A percentile compares a stretch with the other conserved stretches of the same genome.
Evolutionary conservation across 208 protist genomes (phyloP).

Genomic region (Leishmania braziliensis): DNA sequence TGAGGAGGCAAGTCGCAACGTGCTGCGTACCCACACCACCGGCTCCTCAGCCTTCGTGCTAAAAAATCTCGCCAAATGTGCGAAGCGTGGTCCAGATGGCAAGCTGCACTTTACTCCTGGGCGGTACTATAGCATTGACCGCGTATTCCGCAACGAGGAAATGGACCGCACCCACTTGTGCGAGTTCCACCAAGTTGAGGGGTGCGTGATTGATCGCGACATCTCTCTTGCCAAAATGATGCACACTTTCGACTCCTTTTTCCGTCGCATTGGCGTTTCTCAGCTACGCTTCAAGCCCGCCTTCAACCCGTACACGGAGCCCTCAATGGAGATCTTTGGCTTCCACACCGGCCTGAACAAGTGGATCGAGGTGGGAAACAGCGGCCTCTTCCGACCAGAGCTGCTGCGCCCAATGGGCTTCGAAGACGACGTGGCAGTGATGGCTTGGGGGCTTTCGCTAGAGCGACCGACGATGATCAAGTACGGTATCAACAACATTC

Average conservation of each 20-base stretch:
- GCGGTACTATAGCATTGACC: conserved; percentile 99
- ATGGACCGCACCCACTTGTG: conserved; percentile 99
- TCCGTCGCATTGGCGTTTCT: conserved; percentile 95
- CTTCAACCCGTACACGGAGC: conserved; percentile 99
- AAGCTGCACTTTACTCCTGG: conserved; percentile 92
- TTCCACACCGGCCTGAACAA: conserved; percentile 96
- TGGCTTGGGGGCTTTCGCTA: conserved; percentile 99
- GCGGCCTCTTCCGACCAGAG: conserved; percentile 98
- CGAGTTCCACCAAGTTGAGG: conserved; percentile 99
- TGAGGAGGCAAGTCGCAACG: conserved; percentile 96
- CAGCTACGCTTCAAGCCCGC: conserved; percentile 99
- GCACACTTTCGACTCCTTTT: conserved; percentile 98
- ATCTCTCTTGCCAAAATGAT: conserved; percentile 99
- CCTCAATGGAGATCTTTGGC: conserved; percentile 99
- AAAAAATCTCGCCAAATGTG: conserved; percentile 92
- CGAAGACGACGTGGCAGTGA: conserved; percentile 96
- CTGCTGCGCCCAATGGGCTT: conserved; percentile 99
- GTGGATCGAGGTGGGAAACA: conserved; percentile 99
- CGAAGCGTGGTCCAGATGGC: conserved; percentile 48
- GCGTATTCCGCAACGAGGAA: conserved; percentile 99
- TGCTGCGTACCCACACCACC: conserved; percentile 99
- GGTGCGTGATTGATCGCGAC: conserved; percentile 97
- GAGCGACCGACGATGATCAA: conserved; percentile 99
- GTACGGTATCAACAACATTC: conserved; percentile 99
- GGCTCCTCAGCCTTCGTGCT: conserved; percentile 97